phyloP scores from a whole-genome alignment of 2,329 filamentous ascomycete species.

The Xenosphaeropsis pyriputrescens region DNA sequence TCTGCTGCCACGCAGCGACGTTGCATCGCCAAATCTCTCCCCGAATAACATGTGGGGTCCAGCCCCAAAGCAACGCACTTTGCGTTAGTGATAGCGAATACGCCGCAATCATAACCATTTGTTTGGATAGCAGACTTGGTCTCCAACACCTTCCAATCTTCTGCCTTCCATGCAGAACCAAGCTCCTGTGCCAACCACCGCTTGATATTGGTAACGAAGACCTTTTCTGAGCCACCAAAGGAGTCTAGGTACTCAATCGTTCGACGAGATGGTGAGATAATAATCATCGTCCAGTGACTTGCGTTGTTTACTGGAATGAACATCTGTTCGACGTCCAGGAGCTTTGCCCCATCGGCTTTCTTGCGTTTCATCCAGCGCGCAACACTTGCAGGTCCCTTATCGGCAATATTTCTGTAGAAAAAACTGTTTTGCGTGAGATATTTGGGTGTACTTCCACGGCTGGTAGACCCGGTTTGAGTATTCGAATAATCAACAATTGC shows the following conservation, averaged over 20 bases:
- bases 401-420: conserved; percentile 42
- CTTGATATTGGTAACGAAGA: conserved; percentile 26
- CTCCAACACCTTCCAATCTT: conserved; percentile 44
- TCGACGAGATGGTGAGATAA: conserved; percentile 44
- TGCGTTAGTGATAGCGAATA: conserved; percentile 61
- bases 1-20: conserved; percentile 48
- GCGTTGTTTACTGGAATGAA: conserved; percentile 53
- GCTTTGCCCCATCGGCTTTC: conserved; percentile 41
- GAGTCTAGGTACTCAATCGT: conserved; percentile 59
- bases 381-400: conserved; percentile 29
- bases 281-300: conserved; percentile 58
- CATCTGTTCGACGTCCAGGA: conserved; percentile 51
- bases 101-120: conserved; percentile 64
- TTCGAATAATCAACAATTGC: conserved; percentile 47
- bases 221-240: conserved; percentile 26
- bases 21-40: conserved; percentile 41
- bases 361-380: conserved; percentile 41
- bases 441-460: conserved; percentile 29
- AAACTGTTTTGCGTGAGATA: conserved; percentile 50
- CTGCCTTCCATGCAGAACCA: conserved; percentile 32
- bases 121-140: conserved; percentile 38
- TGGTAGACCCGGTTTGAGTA: conserved; percentile 32
- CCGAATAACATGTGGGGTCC: conserved; percentile 26
- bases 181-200: conserved; percentile 45
- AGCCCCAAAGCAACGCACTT: conserved; percentile 35